Evolutionary conservation across 331 rosid species (phyloP).

Genomic region (Cydonia oblonga): DNA sequence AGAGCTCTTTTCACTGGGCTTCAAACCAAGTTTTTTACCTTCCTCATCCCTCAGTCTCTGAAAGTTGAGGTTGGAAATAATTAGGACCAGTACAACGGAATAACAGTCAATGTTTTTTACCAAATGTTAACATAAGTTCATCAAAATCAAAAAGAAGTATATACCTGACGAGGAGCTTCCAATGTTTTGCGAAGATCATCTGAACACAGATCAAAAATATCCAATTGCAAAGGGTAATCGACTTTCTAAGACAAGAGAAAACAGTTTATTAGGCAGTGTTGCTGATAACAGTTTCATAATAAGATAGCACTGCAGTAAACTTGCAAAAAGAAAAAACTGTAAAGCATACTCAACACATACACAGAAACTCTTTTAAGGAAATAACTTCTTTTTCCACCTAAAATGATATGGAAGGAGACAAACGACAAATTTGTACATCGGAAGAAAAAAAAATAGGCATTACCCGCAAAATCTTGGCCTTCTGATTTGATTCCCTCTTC

Average conservation of each 20-base stretch:
- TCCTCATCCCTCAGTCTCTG: conserved; percentile 72
- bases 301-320: not conserved
- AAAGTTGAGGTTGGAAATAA: conserved; percentile 11
- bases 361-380: not conserved
- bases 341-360: not conserved
- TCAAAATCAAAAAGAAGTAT: conserved; percentile 10
- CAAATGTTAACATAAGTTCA: conserved; percentile 9
- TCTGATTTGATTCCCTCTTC: conserved; percentile 98
- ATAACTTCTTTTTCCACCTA: not conserved
- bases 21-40: conserved; percentile 77
- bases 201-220: conserved; percentile 85
- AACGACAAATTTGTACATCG: not conserved
- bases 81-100: conserved; percentile 6
- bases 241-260: conserved; percentile 66
- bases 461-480: conserved; percentile 98
- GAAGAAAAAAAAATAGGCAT: conserved; percentile 7
- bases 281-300: not conserved
- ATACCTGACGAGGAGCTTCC: conserved; percentile 83
- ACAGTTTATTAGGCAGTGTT: not conserved
- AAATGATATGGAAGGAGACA: not conserved
- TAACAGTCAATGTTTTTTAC: not conserved
- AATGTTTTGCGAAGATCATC: conserved; percentile 72
- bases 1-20: conserved; percentile 52
- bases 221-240: conserved; percentile 91
- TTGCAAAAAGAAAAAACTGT: not conserved